These are phyloP conservation scores for Bimuria novae-zelandiae DNA, from an alignment of 2,329 filamentous ascomycete species.

Conservation along the genomic window DNA sequence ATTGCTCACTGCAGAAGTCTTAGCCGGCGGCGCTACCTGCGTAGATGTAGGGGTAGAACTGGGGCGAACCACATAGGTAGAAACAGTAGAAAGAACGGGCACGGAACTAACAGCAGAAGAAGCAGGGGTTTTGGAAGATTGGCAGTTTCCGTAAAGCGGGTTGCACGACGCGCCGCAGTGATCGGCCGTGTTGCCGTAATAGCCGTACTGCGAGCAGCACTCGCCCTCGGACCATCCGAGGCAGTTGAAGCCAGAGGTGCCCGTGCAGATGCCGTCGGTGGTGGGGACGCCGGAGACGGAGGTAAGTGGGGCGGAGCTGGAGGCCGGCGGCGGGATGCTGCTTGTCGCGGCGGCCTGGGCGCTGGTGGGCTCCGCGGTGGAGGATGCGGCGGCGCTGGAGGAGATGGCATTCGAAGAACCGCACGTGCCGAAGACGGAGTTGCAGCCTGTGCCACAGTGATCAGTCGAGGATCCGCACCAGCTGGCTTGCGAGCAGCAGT, in stretches of 20 bases:
- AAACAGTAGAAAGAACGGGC: background rate
- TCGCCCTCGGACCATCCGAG: slow-evolving; percentile 42
- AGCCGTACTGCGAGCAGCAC: slow-evolving; percentile 53
- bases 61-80: background rate
- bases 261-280: slow-evolving; percentile 31
- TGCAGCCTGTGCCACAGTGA: slow-evolving; percentile 41
- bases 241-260: slow-evolving; percentile 29
- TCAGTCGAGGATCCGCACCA: slow-evolving; percentile 44
- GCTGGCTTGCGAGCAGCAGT: slow-evolving; percentile 53
- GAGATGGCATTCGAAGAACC: slow-evolving; percentile 8
- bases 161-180: slow-evolving; percentile 43
- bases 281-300: background rate
- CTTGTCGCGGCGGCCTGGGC: too few relatives aligned
- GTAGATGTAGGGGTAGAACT: background rate
- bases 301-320: too few relatives aligned
- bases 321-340: too few relatives aligned
- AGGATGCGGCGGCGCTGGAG: too few relatives aligned
- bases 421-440: slow-evolving; percentile 36
- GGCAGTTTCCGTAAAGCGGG: slow-evolving; percentile 33
- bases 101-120: background rate
- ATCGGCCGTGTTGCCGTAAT: slow-evolving; percentile 41
- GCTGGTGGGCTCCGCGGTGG: too few relatives aligned
- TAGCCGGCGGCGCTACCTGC: background rate
- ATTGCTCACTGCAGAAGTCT: background rate
- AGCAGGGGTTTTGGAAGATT: slow-evolving; percentile 11